Evolutionary conservation across 129 eudicot species (phyloP), one percentile per base, ranked within the genome.

Genomic region (Tagetes patula): DNA sequence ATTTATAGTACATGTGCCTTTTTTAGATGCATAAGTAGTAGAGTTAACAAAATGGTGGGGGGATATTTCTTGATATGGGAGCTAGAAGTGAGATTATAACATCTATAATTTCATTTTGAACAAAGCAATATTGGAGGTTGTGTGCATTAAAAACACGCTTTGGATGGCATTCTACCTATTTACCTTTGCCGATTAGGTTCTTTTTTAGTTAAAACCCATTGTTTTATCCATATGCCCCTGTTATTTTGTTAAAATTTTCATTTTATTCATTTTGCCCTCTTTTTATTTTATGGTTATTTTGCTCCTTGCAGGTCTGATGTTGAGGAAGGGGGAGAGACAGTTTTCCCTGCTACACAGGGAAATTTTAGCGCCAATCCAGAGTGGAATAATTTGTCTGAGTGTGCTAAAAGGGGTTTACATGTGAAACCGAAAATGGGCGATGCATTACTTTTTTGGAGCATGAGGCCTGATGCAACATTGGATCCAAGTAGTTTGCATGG

Each of bases 261-360:
- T 13, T 38, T 38, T 3, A 13, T n/a, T 0, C 30, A 38, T 62
- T 37, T 62, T 43, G 43, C 45, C 45, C 10, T 34, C 30, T 12
- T 62, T 62, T 13, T 5, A n/a, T 45, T 13, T 62, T 2, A 36
- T 12, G 12, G 36, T 37, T 8, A 2, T 37, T 37, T 36, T 62
- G 13, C 8, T 31, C 9, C 5, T 62, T 69, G 56, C 81, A 92
- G 98, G 78, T 89, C 98, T 50, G 98, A 89, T 83, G 98, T 90
- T 5, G 98, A 93, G 86, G 98, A 93, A 84, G 98, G 98, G 58
- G 98, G 98, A 67, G 98, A 93, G 71, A 93, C 98, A n/a, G 89
- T 93, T 66, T 93, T 93, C 58, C 96, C 98, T 27, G 80, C 91
- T 52, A 86, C 98, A 27, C 84, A 75, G 61, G 96, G 88, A 68